Evolutionary conservation across 805 yeast species (phyloP).

Genomic region (Tetrapisispora fleetii): DNA sequence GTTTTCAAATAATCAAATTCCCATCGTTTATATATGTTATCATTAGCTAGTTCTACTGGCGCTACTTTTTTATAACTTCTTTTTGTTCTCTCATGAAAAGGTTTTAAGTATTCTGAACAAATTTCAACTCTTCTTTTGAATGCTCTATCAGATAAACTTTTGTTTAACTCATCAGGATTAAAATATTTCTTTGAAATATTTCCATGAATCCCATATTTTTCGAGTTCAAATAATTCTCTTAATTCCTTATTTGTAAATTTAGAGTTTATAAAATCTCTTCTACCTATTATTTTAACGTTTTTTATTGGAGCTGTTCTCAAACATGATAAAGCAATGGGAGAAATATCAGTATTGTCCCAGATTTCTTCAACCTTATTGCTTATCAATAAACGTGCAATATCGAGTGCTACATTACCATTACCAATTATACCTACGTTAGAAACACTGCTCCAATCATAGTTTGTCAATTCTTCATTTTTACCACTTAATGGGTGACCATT

Average conservation of each 20-base stretch:
- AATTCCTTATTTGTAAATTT: constrained; percentile 91
- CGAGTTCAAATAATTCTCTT: constrained; percentile 67
- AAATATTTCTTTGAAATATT: constrained; percentile 33
- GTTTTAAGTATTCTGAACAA: constrained; percentile 41
- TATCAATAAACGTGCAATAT: constrained; percentile 71
- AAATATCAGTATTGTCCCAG: constrained; percentile 67
- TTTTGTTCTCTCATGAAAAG: constrained; percentile 24
- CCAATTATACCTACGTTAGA: constrained; percentile 77
- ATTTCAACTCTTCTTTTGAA: constrained; percentile 58
- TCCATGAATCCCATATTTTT: constrained; percentile 41
- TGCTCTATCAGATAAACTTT: constrained; percentile 37
- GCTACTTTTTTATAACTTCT: constrained; percentile 19
- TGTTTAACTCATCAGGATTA: constrained; percentile 17
- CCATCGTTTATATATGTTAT: constrained; percentile 39
- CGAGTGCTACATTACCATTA: constrained; percentile 93
- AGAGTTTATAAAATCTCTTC: constrained; percentile 77
- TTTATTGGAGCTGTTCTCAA: constrained; percentile 46
- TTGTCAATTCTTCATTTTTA: constrained; percentile 27
- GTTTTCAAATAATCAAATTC: constrained; percentile 55
- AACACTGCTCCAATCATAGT: constrained; percentile 52
- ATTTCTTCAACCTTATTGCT: constrained; percentile 39
- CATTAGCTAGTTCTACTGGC: constrained; percentile 4
- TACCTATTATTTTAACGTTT: constrained; percentile 63
- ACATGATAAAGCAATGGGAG: constrained; percentile 45
- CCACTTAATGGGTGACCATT: constrained; percentile 67